Evolutionary conservation across 257 asterid genomes (phyloP), one percentile per base, ranked within the genome.

Genomic region (Schizonepeta tenuifolia): DNA sequence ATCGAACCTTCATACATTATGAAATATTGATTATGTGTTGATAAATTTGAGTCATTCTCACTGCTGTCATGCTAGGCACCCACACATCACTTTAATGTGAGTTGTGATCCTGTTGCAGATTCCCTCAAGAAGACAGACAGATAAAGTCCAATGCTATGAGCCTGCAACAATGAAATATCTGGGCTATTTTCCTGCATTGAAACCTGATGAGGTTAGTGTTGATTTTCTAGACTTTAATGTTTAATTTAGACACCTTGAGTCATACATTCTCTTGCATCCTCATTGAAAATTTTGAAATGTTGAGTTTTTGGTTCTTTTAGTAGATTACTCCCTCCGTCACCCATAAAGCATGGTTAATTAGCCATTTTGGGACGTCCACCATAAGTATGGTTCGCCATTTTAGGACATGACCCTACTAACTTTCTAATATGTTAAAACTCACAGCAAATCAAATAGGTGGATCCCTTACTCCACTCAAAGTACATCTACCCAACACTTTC

Each of bases 91-190:
- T 76, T 50, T 76, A 67, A 76, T 61, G 28, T 31, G 40, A 7
- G 46, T 60, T 72, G 54, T 69, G 72, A 55, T 66, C 74, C 72
- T 69, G 50, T 50, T 81, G 72, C 91, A 92, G 98, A 79, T 92
- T 69, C 99, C 99, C 78, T 95, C 99, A 14, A 89, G 99, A 78
- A 85, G 99, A 69, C 99, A 90, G 77, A 81, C 92, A 5, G 99
- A 95, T 82, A 95, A 80, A 87, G 99, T 95, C 80, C 96, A 84
- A 78, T 95, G 99, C 88, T 95, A 95, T 82, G 99, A 95, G 80
- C 99, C 99, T 74, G 98, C 99, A 74, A 95, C 99, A 56, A 92
- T 95, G 98, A 92, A 95, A 69, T 95, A 90, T 83, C 88, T 95
- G 62, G 98, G 98, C 60, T 88, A 41, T 83, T 86, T 82, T 78